These are phyloP conservation scores for Penicillium corylophilum DNA, from an alignment of 2,329 filamentous ascomycete species.

Conservation along the genomic window DNA sequence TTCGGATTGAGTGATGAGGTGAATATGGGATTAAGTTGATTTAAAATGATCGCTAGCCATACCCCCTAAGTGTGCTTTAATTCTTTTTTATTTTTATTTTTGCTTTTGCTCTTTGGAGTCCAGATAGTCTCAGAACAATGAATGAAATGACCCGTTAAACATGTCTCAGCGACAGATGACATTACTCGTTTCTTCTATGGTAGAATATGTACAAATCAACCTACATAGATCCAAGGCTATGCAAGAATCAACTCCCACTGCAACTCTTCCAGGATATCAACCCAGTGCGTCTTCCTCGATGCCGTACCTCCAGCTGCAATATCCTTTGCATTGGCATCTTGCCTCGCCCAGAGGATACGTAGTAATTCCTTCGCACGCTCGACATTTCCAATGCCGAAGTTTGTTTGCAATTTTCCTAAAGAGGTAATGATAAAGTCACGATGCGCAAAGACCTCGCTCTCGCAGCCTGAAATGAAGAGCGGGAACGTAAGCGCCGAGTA, in stretches of 20 bases:
- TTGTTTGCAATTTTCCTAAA: conserved; percentile 29
- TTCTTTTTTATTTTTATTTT: neutral
- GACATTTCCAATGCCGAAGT: conserved; percentile 40
- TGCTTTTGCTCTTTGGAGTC: neutral
- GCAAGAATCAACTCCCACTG: conserved; percentile 36
- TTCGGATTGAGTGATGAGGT: conserved; percentile 85
- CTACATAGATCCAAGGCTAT: conserved; percentile 4
- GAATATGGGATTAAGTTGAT: conserved; percentile 75
- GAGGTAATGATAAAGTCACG: conserved; percentile 27
- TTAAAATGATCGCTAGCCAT: neutral
- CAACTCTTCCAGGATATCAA: conserved; percentile 32
- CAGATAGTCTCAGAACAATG: neutral
- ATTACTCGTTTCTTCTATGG: neutral
- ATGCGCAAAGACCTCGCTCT: conserved; percentile 24
- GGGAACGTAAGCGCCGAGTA: conserved; percentile 41
- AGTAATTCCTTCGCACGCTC: conserved; percentile 33
- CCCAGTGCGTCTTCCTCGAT: conserved; percentile 27
- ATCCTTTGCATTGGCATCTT: conserved; percentile 9
- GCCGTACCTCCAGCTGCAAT: neutral
- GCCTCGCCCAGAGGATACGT: conserved; percentile 27
- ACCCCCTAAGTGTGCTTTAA: neutral
- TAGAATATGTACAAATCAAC: neutral
- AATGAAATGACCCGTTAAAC: neutral
- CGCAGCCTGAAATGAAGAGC: conserved; percentile 38
- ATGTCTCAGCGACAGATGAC: neutral